These are phyloP conservation scores for Colletotrichum plurivorum DNA, from an alignment of 2,329 filamentous ascomycete species.

Conservation along the genomic window DNA sequence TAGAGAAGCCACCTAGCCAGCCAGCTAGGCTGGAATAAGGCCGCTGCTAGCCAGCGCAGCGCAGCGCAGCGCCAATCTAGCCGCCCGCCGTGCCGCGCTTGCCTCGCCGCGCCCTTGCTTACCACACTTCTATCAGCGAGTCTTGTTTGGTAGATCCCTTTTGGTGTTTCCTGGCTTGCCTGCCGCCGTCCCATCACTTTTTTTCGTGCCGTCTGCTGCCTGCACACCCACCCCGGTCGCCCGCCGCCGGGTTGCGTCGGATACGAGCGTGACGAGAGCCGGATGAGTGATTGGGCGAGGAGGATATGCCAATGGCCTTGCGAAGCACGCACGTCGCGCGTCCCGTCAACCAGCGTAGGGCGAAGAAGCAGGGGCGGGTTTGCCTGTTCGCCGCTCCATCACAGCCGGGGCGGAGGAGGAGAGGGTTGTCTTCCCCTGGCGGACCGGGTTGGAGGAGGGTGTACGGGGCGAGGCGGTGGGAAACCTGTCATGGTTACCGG, in stretches of 20 bases:
- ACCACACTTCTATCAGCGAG: neutral
- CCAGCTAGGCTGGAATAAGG: neutral
- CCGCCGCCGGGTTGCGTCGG: neutral
- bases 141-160: neutral
- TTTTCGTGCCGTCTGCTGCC: neutral
- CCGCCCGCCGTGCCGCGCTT: neutral
- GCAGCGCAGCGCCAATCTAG: neutral
- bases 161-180: neutral
- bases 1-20: too few species aligned
- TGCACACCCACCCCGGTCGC: neutral
- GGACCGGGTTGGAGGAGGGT: too few species aligned
- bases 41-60: neutral
- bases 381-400: neutral
- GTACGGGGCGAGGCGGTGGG: too few species aligned
- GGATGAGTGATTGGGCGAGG: neutral
- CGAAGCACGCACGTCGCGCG: neutral
- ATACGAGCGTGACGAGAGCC: neutral
- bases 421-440: too few species aligned
- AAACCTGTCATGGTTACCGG: neutral
- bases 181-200: neutral
- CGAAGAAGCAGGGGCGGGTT: neutral
- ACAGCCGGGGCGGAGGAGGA: too few species aligned
- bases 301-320: neutral
- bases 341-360: too few species aligned
- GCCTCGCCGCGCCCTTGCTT: neutral